Conservation (phyloP, 78 protist genomes). For the Reticulomyxa filosa region DNA sequence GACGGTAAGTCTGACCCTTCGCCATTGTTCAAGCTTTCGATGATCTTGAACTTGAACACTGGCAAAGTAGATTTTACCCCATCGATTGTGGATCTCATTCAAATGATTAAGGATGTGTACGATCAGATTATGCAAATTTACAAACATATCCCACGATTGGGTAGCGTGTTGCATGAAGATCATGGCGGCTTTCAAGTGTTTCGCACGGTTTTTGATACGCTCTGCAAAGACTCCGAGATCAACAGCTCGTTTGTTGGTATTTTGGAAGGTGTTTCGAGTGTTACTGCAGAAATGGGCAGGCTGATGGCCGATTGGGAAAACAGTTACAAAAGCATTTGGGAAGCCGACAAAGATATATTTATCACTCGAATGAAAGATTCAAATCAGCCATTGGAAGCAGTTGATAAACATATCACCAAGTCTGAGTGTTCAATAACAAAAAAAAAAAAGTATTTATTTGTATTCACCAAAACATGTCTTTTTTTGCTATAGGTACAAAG, state of each 20-base stretch:
- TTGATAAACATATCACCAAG: too few species aligned
- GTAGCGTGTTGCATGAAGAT: not conserved
- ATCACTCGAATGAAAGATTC: too few species aligned
- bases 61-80: conserved; percentile 21
- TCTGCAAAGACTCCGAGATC: conserved; percentile 11
- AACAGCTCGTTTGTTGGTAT: too few species aligned
- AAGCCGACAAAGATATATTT: conserved; percentile 30
- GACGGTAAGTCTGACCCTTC: conserved; percentile 13
- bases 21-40: conserved; percentile 12
- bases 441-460: too few species aligned
- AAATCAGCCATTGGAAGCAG: too few species aligned
- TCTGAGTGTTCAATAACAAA: too few species aligned
- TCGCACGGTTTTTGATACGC: not conserved
- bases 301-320: too few species aligned
- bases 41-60: not conserved
- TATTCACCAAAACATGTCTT: not conserved
- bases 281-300: too few species aligned
- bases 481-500: conserved; percentile 12
- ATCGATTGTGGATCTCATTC: conserved; percentile 8
- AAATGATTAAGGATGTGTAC: conserved; percentile 15
- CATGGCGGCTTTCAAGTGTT: not conserved
- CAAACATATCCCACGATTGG: conserved; percentile 10
- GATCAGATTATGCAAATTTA: conserved; percentile 17
- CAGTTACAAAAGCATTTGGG: conserved; percentile 32
- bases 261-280: too few species aligned